Evolutionary conservation across 176 grass and related monocot species (phyloP).

Genomic region (Musa acuminata): DNA sequence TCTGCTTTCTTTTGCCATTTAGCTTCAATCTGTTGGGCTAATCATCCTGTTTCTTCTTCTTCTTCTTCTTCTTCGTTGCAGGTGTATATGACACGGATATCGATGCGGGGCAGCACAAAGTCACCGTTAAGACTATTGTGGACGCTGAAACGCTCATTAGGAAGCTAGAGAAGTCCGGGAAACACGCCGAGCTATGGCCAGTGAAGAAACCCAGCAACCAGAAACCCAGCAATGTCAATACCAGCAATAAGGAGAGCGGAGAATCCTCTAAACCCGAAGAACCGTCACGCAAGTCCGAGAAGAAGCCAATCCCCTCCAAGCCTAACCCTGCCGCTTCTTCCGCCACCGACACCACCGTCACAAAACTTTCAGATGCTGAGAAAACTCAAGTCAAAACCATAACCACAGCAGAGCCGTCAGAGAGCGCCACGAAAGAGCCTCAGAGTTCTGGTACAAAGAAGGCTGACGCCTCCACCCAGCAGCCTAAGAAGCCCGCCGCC

Average conservation of each 20-base stretch:
- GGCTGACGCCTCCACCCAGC: background rate
- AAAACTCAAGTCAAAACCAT: background rate
- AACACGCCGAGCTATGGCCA: conserved; percentile 26
- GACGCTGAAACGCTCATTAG: conserved; percentile 20
- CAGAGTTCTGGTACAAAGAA: background rate
- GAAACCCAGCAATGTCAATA: background rate
- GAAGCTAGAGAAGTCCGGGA: conserved; percentile 31
- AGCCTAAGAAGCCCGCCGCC: background rate
- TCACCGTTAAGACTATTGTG: conserved; percentile 23
- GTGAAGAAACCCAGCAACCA: background rate
- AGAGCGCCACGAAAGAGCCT: background rate
- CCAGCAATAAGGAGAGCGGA: background rate
- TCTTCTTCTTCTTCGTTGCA: background rate
- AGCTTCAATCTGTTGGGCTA: background rate
- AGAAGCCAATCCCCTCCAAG: background rate
- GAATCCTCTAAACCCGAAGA: background rate
- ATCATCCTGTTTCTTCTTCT: too few relatives aligned
- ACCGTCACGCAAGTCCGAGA: background rate
- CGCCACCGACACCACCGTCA: background rate
- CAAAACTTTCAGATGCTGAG: background rate
- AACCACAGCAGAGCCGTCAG: background rate
- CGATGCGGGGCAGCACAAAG: conserved; percentile 30
- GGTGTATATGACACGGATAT: conserved; percentile 29
- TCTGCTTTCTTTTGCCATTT: background rate
- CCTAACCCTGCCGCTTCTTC: background rate